Conservation (phyloP, 1,139 yeast species). For the Saccharomyces hybrid region DNA sequence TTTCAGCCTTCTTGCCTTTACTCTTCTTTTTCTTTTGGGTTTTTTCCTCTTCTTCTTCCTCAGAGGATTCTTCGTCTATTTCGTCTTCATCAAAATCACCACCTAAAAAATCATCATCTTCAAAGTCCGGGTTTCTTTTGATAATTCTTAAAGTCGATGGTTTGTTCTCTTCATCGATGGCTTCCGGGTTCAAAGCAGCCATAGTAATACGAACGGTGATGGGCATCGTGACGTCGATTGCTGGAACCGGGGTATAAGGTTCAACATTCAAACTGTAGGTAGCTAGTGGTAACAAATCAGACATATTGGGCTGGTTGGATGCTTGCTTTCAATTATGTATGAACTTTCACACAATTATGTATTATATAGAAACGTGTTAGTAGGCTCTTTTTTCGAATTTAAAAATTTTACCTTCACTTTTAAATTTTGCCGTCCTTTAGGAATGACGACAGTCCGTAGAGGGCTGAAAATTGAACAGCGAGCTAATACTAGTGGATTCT, state of each 20-base stretch:
- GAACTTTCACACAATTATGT: not conserved
- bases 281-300: slow-evolving; percentile 70
- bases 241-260: slow-evolving; percentile 84
- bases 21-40: slow-evolving; percentile 25
- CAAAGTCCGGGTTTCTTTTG: slow-evolving; percentile 57
- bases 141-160: slow-evolving; percentile 88
- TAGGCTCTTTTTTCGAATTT: not conserved
- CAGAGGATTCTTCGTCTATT: slow-evolving; percentile 39
- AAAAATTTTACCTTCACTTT: not conserved
- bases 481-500: not conserved
- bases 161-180: slow-evolving; percentile 66
- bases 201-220: slow-evolving; percentile 84
- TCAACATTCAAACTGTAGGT: slow-evolving; percentile 75
- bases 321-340: not conserved
- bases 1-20: slow-evolving; percentile 33
- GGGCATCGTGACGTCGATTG: slow-evolving; percentile 79
- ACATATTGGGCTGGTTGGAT: slow-evolving; percentile 37
- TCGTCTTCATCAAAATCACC: slow-evolving; percentile 49
- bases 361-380: not conserved
- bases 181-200: slow-evolving; percentile 91
- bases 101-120: slow-evolving; percentile 40
- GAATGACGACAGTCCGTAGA: not conserved
- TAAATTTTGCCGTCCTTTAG: not conserved
- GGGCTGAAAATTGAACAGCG: not conserved
- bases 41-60: slow-evolving; percentile 31